Evolutionary conservation across 1,139 yeast species (phyloP), one percentile per base, ranked within the genome.

Genomic region (Sugiyamaella neomexicana): DNA sequence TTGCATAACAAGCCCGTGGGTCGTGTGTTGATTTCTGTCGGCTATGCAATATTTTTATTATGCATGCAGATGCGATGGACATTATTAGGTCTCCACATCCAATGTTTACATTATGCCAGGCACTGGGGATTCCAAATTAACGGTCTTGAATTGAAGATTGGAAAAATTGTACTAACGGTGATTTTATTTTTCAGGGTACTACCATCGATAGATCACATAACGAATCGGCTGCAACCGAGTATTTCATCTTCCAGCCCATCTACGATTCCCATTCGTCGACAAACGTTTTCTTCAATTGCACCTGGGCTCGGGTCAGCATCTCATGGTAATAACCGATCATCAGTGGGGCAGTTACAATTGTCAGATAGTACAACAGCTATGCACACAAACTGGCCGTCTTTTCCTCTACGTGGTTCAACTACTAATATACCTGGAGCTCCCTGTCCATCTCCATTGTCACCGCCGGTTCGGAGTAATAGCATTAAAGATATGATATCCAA

Each of bases 131-230:
- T 29, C 34, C 34, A 29, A 29, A 9, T 29, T 3, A 29, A 7
- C 32, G 31, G 44, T 40, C 25, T 34, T n/a, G 25, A 25, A 20
- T 12, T 40, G 16, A 8, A 3, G 25, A 39, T 39, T 39, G 17
- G 17, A 9, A 12, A 5, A 20, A 10, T 17, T 8, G 7, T 32
- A 34, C 38, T 20, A 44, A 44, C 40, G 20, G 20, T 36, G 15
- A 27, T 16, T 34, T 15, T 9, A 46, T 13, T 12, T 20, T 23
- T 27, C 34, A 51, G 56, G 49, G 46, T 53, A 15, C 34, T 53
- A 27, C 56, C 56, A 1, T 50, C 56, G 27, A 53, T 53, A 45
- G 51, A 53, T 43, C 56, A 49, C 51, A 53, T 53, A 17, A 53
- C 56, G 27, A 53, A 49, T 43, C 36, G 46, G 31, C 41, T 53